phyloP scores from a whole-genome alignment of 768 basidiomycete genomes.

The Cantharellus cinnabarinus region DNA sequence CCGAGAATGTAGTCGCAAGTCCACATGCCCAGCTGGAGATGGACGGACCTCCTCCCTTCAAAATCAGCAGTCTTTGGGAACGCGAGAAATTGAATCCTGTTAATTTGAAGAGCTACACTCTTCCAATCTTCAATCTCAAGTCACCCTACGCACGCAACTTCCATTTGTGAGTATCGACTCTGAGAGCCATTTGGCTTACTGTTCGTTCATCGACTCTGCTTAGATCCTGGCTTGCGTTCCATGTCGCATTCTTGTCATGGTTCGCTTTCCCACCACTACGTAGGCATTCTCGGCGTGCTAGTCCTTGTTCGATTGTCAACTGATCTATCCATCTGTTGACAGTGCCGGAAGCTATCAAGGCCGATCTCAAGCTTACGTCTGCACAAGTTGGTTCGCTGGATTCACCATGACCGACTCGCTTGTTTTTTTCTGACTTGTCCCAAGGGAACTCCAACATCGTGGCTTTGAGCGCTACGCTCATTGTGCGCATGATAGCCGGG shows the following conservation, averaged over 20 bases:
- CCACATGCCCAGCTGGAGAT: too few species aligned
- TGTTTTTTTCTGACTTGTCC: neutral
- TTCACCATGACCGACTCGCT: neutral
- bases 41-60: neutral
- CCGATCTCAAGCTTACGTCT: neutral
- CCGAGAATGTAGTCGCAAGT: too few species aligned
- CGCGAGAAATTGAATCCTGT: constrained; percentile 19
- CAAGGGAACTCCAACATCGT: neutral
- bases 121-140: constrained; percentile 30
- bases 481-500: constrained; percentile 28
- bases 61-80: neutral
- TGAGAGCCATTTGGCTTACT: constrained; percentile 12
- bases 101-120: constrained; percentile 31
- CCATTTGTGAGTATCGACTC: constrained; percentile 22
- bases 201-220: constrained; percentile 35
- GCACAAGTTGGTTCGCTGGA: neutral
- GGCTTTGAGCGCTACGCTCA: constrained; percentile 20
- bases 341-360: too few species aligned
- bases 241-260: constrained; percentile 18
- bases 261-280: constrained; percentile 43
- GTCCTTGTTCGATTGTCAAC: neutral
- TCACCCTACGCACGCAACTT: constrained; percentile 30
- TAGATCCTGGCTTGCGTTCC: constrained; percentile 6
- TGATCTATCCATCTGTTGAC: neutral
- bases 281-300: constrained; percentile 5